Evolutionary conservation across 768 basidiomycete genomes (phyloP), one percentile per base, ranked within the genome.

Genomic region (Rossbeevera mucosa): DNA sequence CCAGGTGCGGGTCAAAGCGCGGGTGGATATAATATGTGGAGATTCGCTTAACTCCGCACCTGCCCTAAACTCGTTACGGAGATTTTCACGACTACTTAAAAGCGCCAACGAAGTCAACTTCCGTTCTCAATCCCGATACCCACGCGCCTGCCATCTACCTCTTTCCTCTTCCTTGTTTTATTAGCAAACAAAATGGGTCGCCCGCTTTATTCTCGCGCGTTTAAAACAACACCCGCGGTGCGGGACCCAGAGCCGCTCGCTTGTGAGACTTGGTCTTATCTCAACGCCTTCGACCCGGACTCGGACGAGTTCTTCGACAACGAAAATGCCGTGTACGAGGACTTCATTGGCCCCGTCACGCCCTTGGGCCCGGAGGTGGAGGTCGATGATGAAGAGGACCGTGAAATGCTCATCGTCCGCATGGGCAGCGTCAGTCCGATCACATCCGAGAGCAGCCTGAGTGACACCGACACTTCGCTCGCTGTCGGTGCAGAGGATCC

Each of bases 251-350:
- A 80, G 56, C 50, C 57, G 9, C 58, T 59, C 20, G 53, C 42
- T 16, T 82, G 72, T 74, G 74, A 80, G 65, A 80, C 71, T 65
- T 89, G 86, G 85, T 79, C 81, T 51, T 68, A 74, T 55, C 75
- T 74, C 68, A 85, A 86, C 63, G 74, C 79, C 9, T 89, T 89
- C 66, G 86, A 89, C 67, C 87, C 87, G 5, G 87, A 89, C 67
- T 82, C 85, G n/a, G 85, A 88, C 60, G 86, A 86, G 57, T 88
- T 88, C 63, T 85, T 85, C 63, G 72, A 70, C 53, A 71, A 70
- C 48, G 83, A 83, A 29, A 76, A 83, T 54, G 70, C 72, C 12
- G 76, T 76, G 44, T 82, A 80, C 68, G 87, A 89, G 75, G 80
- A 79, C 56, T 83, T 86, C 68, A 57, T 85, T 62, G 76, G 73